Base-by-base conservation (phyloP, 2,329 filamentous ascomycete species). In the Epichloe amarillans region DNA sequence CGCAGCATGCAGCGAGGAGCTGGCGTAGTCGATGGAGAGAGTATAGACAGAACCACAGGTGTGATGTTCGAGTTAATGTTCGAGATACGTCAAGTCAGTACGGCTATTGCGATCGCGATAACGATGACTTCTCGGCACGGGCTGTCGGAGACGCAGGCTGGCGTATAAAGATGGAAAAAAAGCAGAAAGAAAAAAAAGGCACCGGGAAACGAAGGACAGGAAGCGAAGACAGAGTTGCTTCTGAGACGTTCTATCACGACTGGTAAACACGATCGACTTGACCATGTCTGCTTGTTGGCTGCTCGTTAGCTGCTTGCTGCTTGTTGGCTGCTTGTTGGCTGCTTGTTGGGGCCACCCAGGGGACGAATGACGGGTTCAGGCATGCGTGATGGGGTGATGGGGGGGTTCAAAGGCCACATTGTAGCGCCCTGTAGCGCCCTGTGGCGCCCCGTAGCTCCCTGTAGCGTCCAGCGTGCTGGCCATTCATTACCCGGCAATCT, bases 401-500 rank as follows among this genome's bases (percentile, higher is more conserved):
- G 26, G 7, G 26, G 26, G 26, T 30, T 30, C 26, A 30, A 11
- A 30, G 26, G 26, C 26, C 26, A 30, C 26, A 30, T 10, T 30
- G 8, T 3, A 1, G 8, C 26, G 8, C 3, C 26, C 26, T 30
- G 26, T 10, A 2, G 23, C 26, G 26, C 10, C 10, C 26, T 11
- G 26, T 10, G 7, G 23, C 26, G 26, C 3, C 26, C 26, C 2
- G 26, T 30, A 10, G 0, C 26, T 10, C 10, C 26, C 26, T 30
- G 26, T 11, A 30, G 26, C 26, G 26, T 30, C 26, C 26, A 30
- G 26, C 26, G 8, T 30, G 26, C 26, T 30, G 10, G 26, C 26
- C 26, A 30, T 10, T 30, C 26, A 30, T 30, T 30, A 52, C 12
- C 50, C 50, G 50, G 50, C 23, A 52, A 52, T 49, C 50, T 46